Evolutionary conservation across 495 filamentous ascomycete genomes (phyloP).

Genomic region (Pyrenula aspistea): DNA sequence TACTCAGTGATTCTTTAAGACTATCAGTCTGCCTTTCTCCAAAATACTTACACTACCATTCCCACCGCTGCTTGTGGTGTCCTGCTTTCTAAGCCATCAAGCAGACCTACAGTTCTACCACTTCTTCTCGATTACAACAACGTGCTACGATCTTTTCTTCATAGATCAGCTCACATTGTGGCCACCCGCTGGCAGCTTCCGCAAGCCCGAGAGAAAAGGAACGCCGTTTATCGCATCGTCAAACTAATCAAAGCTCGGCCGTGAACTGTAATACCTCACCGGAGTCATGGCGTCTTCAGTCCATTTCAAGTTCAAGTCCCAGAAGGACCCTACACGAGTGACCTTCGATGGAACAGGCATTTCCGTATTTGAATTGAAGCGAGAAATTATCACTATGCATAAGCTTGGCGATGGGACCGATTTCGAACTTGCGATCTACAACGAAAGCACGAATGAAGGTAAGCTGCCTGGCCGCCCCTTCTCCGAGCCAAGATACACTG

Average conservation of each 20-base stretch:
- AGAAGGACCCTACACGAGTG: constrained; percentile 86
- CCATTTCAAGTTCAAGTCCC: constrained; percentile 99
- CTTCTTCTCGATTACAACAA: not conserved
- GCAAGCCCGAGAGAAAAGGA: too few species aligned
- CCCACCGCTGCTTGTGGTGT: not conserved
- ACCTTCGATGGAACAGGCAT: constrained; percentile 98
- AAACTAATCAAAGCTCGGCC: too few species aligned
- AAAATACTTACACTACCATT: not conserved
- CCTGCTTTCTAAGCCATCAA: not conserved
- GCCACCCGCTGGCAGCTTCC: too few species aligned
- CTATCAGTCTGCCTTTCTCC: not conserved
- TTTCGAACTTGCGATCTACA: constrained; percentile 88
- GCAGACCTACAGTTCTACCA: not conserved
- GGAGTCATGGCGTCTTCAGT: constrained; percentile 81
- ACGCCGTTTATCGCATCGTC: too few species aligned
- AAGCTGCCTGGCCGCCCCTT: constrained; percentile 27
- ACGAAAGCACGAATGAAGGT: constrained; percentile 88
- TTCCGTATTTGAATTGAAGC: constrained; percentile 95
- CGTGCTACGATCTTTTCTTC: too few species aligned
- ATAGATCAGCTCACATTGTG: too few species aligned
- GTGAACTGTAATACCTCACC: not conserved
- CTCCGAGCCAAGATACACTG: too few species aligned
- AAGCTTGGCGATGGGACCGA: constrained; percentile 93
- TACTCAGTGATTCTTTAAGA: not conserved
- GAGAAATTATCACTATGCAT: constrained; percentile 91